A percentile compares a stretch with the other conserved stretches of the same genome.
These are phyloP conservation scores for Ambrosiella beaveri DNA, from an alignment of 2,329 filamentous ascomycete genomes.

Conservation along the genomic window DNA sequence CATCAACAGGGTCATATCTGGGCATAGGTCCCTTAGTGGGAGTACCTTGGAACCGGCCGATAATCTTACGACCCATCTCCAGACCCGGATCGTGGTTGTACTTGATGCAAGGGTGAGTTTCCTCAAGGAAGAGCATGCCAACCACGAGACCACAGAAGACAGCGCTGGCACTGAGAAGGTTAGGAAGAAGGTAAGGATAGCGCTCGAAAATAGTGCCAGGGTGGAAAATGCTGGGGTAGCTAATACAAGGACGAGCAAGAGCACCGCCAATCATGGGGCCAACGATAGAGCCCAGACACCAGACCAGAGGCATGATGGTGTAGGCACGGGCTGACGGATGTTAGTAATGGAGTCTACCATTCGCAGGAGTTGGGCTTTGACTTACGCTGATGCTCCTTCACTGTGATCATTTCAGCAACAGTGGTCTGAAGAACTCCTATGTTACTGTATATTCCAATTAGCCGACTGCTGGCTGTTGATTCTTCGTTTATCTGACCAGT, in stretches of 20 bases:
- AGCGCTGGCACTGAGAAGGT: slow-evolving; percentile 72
- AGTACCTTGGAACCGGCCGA: slow-evolving; percentile 23
- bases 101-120: slow-evolving; percentile 78
- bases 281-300: slow-evolving; percentile 90
- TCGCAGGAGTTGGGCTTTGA: slow-evolving; percentile 12
- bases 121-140: slow-evolving; percentile 76
- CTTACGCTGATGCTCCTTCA: slow-evolving; percentile 82
- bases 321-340: slow-evolving; percentile 60
- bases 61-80: slow-evolving; percentile 57
- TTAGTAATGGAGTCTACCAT: slow-evolving; percentile 7
- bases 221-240: slow-evolving; percentile 58
- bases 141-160: slow-evolving; percentile 59
- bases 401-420: slow-evolving; percentile 80
- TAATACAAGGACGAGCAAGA: slow-evolving; percentile 70
- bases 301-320: slow-evolving; percentile 94
- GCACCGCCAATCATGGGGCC: slow-evolving; percentile 83
- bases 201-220: slow-evolving; percentile 62
- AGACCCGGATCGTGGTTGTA: slow-evolving; percentile 56
- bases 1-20: slow-evolving; percentile 14
- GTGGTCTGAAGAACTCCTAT: slow-evolving; percentile 92
- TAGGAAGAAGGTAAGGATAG: slow-evolving; percentile 82
- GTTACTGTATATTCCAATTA: slow-evolving; percentile 37
- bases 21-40: not conserved
- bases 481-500: not conserved
- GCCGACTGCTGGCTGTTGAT: not conserved